These are phyloP conservation scores for Byssochlamys sp. DNA, from an alignment of 2,329 filamentous ascomycete genomes.

Conservation along the genomic window DNA sequence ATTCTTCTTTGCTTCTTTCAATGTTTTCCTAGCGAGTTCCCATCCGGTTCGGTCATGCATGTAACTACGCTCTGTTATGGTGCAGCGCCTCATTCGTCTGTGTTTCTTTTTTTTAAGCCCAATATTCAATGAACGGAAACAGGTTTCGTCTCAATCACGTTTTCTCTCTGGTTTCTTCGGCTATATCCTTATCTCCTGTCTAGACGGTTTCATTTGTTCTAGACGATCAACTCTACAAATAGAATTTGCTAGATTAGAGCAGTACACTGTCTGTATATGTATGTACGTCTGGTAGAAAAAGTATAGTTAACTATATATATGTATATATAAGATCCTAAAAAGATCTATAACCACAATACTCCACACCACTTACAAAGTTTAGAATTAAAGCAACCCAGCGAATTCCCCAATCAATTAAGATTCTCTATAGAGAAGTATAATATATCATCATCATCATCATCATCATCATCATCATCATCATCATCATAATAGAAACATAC, in stretches of 20 bases:
- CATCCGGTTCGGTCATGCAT: neutral
- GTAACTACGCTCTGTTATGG: neutral
- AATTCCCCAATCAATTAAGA: too few relatives aligned
- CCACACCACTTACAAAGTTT: too few relatives aligned
- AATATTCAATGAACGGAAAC: neutral
- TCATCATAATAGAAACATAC: too few relatives aligned
- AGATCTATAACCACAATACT: too few relatives aligned
- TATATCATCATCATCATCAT: too few relatives aligned
- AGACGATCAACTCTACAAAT: neutral
- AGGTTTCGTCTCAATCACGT: neutral
- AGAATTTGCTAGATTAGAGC: neutral
- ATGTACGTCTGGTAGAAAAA: too few relatives aligned
- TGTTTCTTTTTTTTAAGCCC: neutral
- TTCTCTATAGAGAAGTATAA: too few relatives aligned
- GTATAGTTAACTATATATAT: too few relatives aligned
- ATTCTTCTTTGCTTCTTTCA: neutral
- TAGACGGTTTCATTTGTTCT: neutral
- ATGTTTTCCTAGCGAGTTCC: neutral
- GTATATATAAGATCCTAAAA: too few relatives aligned
- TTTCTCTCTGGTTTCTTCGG: neutral
- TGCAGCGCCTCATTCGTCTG: neutral
- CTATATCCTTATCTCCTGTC: neutral
- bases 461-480: too few relatives aligned
- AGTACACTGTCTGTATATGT: neutral
- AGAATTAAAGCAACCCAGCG: too few relatives aligned